Conservation (phyloP, 2,329 filamentous ascomycete species). For the Teratosphaeria destructans region DNA sequence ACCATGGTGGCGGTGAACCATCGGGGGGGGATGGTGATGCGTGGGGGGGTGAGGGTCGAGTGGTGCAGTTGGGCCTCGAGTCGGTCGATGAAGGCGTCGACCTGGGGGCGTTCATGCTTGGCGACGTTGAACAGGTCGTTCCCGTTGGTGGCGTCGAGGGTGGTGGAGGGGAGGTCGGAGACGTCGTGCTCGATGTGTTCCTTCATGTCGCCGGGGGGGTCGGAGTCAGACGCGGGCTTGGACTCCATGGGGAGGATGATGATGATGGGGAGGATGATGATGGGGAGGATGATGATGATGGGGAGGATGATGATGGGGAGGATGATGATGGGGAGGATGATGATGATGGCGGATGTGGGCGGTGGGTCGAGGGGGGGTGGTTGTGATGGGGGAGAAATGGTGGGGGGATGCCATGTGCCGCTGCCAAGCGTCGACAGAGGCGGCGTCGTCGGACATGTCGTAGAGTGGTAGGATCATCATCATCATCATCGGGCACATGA, state of each 20-base stretch:
- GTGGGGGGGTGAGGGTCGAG: slow-evolving; percentile 31
- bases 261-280: no score
- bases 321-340: background rate
- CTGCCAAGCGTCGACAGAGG: background rate
- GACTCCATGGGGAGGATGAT: background rate
- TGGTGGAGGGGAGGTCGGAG: background rate
- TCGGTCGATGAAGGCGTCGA: slow-evolving; percentile 34
- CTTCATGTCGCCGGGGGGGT: background rate
- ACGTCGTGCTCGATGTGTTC: background rate
- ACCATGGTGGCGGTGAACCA: slow-evolving; percentile 60
- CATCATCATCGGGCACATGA: no score
- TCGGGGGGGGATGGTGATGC: slow-evolving; percentile 50
- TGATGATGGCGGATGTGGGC: background rate
- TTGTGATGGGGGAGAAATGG: background rate
- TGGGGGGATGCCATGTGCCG: background rate
- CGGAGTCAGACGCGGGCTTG: background rate
- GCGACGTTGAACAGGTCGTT: slow-evolving; percentile 23
- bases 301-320: no score
- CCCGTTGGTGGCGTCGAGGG: slow-evolving; percentile 4
- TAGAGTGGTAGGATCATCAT: no score
- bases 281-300: no score
- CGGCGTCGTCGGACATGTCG: no score
- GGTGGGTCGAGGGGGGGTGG: background rate
- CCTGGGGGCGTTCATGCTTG: slow-evolving; percentile 30
- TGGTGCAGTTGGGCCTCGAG: slow-evolving; percentile 29